Base-by-base conservation (phyloP, 768 basidiomycete genomes). In the Rhodotorula paludigena region DNA sequence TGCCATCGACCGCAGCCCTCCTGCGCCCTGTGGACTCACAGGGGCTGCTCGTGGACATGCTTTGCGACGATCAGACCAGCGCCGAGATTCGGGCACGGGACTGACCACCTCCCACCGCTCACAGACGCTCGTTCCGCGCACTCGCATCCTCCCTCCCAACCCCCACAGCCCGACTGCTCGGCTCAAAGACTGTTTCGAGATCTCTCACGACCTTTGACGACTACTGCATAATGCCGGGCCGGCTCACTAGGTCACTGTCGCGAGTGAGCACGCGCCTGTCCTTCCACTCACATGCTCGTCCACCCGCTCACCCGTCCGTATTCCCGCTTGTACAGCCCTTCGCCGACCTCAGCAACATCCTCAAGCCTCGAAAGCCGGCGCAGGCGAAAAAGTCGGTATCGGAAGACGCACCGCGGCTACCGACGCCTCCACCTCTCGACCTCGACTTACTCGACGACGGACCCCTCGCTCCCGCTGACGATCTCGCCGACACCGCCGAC, bases 311-410 rank as follows among this genome's bases (percentile, higher is more conserved):
- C 23, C 18, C 35, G 5, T n/a, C 36, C 15, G 18, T 15, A 12
- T 30, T 38, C 20, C 47, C 16, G n/a, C n/a, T n/a, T n/a, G n/a
- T n/a, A 20, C 49, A 64, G 63, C 63, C 63, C 12, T 45, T 64
- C 32, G 41, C 47, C 38, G 63, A 64, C 55, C 11, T 57, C 16
- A 16, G 48, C 63, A 64, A 64, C 48, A 30, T 33, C 56, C 5
- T 64, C 9, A 48, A 56, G 4, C 38, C 49, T 6, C 56, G 33
- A 3, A 32, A 21, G 32, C 30, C 32, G 16, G 30, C 49, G 8
- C n/a, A 41, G 41, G 15, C 57, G 35, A 44, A 23, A 14, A 32
- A 30, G 28, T 20, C n/a, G 3, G n/a, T 4, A 11, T 14, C 10
- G 12, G n/a, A 42, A 14, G 15, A 42, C 9, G 6, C 41, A 15